Conservation (phyloP, 2,329 filamentous ascomycete species). For the Alternaria rosae region DNA sequence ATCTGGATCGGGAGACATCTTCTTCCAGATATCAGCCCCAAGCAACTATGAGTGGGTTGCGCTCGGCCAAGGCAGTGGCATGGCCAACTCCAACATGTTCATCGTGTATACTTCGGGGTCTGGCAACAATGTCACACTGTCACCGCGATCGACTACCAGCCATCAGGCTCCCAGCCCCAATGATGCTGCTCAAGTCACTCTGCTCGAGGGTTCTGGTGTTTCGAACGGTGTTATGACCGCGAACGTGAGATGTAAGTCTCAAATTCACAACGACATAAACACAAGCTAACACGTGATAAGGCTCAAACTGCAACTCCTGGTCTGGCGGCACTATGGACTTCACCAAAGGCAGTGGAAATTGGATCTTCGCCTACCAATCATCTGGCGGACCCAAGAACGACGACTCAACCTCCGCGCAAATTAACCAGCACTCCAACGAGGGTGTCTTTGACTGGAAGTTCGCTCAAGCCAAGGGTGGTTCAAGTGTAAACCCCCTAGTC, state of each 20-base stretch:
- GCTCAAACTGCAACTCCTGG: constrained; percentile 63
- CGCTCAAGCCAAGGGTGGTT: constrained; percentile 59
- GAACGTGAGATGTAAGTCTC: constrained; percentile 60
- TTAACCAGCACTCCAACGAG: constrained; percentile 56
- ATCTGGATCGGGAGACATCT: constrained; percentile 63
- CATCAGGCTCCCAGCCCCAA: constrained; percentile 55
- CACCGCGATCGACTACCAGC: constrained; percentile 58
- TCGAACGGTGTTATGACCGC: constrained; percentile 61
- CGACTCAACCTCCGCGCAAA: constrained; percentile 52
- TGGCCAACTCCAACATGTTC: constrained; percentile 66
- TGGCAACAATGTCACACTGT: constrained; percentile 65
- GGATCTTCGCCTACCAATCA: constrained; percentile 60
- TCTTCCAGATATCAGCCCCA: constrained; percentile 64
- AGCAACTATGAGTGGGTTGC: constrained; percentile 62
- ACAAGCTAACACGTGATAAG: constrained; percentile 35
- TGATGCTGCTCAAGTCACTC: constrained; percentile 52
- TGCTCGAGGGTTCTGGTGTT: constrained; percentile 64
- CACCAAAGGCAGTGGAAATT: constrained; percentile 52
- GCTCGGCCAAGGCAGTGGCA: constrained; percentile 62
- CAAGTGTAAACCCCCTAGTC: constrained; percentile 54
- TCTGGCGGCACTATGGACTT: constrained; percentile 61
- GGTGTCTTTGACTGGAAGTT: constrained; percentile 58
- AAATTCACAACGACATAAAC: rapidly evolving
- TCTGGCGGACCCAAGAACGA: constrained; percentile 58
- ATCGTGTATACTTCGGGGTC: constrained; percentile 62